These are phyloP conservation scores for Solanum commersonii DNA, from an alignment of 257 asterid genomes.

Conservation along the genomic window DNA sequence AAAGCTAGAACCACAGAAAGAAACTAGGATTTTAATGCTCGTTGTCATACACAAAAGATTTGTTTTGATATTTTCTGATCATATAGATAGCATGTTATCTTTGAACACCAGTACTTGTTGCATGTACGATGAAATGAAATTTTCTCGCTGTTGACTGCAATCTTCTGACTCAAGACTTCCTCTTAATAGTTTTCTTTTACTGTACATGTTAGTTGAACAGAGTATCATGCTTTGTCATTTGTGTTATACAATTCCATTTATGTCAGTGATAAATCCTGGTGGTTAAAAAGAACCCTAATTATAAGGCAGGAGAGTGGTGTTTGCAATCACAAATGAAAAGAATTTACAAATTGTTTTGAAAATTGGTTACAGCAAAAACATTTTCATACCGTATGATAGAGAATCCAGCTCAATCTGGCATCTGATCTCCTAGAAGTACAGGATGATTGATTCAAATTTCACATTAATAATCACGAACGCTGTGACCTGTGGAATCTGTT, in stretches of 20 bases:
- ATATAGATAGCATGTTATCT: not conserved
- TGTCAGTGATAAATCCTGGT: not conserved
- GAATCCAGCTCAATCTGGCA: not conserved
- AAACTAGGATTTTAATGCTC: not conserved
- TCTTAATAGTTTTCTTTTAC: not conserved
- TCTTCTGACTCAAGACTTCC: not conserved
- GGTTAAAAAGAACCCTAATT: not conserved
- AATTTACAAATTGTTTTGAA: not conserved
- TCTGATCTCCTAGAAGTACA: not conserved
- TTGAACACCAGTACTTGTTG: not conserved
- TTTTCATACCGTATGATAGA: not conserved
- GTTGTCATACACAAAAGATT: not conserved
- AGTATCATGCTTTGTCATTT: not conserved
- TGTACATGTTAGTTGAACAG: not conserved
- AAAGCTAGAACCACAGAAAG: not conserved
- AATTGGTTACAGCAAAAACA: not conserved
- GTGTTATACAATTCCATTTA: not conserved
- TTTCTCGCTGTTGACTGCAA: not conserved
- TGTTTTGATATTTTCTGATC: not conserved
- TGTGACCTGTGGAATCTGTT: constrained; percentile 45
- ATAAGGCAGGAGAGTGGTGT: not conserved
- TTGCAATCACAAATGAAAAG: not conserved
- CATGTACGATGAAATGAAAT: not conserved
- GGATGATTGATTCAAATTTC: not conserved
- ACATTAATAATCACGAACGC: not conserved